Conservation (phyloP, 495 filamentous ascomycete species). For the Lasiosphaeriaceae sp. region DNA sequence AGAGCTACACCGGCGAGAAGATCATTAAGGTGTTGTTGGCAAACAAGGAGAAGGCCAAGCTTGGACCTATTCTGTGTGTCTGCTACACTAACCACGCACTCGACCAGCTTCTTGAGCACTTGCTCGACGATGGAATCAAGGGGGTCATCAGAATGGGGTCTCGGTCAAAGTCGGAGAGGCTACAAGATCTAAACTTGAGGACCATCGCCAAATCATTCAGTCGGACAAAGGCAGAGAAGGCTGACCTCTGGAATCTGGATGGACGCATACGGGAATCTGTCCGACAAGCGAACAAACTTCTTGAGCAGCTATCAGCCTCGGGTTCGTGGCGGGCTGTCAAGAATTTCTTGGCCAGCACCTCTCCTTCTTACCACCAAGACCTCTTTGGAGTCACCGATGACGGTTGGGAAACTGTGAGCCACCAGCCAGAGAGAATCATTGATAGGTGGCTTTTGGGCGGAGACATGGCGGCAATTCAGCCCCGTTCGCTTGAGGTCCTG, state of each 20-base stretch:
- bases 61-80: conserved; percentile 61
- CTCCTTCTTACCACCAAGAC: conserved; percentile 10
- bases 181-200: conserved; percentile 47
- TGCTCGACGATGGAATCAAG: conserved; percentile 49
- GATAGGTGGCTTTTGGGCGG: conserved; percentile 20
- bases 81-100: conserved; percentile 73
- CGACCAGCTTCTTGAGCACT: conserved; percentile 68
- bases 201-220: conserved; percentile 22
- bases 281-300: neutral
- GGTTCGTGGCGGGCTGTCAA: neutral
- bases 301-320: neutral
- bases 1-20: conserved; percentile 58
- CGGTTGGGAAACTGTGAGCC: conserved; percentile 17
- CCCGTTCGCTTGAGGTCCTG: conserved; percentile 19
- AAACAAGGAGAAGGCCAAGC: conserved; percentile 42
- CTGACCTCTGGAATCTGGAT: neutral
- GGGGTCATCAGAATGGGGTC: conserved; percentile 69
- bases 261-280: neutral
- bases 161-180: conserved; percentile 56
- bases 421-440: conserved; percentile 11
- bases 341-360: neutral
- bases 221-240: conserved; percentile 32
- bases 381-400: conserved; percentile 28
- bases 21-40: conserved; percentile 57
- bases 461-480: neutral